Evolutionary conservation across 2,329 filamentous ascomycete genomes (phyloP).

Genomic region (Ophiostoma populinum): DNA sequence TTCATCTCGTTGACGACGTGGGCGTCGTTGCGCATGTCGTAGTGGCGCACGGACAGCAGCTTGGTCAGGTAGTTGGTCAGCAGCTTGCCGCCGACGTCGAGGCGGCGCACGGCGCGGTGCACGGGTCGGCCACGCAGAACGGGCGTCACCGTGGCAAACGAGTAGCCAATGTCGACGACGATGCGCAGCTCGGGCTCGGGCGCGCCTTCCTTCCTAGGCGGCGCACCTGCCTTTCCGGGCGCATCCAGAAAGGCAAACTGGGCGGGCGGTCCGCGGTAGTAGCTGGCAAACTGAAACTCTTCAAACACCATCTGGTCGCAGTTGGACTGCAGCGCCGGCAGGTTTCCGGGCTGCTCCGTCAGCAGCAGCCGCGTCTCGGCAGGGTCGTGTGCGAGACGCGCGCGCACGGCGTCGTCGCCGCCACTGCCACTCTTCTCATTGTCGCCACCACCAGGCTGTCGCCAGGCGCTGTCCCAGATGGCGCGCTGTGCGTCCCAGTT

Average conservation of each 20-base stretch:
- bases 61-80: conserved; percentile 87
- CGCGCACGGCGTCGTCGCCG: neutral
- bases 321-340: conserved; percentile 68
- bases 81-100: conserved; percentile 85
- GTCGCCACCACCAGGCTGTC: too few species aligned
- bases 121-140: conserved; percentile 65
- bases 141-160: conserved; percentile 79
- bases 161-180: conserved; percentile 82
- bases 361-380: conserved; percentile 69
- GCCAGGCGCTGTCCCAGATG: conserved; percentile 83
- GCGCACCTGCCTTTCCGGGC: neutral
- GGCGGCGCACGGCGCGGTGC: conserved; percentile 62
- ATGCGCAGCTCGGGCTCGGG: conserved; percentile 55
- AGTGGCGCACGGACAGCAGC: conserved; percentile 75
- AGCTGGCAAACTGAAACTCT: conserved; percentile 82
- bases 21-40: conserved; percentile 87
- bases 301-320: conserved; percentile 96
- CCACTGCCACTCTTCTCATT: neutral
- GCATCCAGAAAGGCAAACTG: conserved; percentile 61
- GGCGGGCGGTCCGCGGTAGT: conserved; percentile 57
- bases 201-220: neutral
- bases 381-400: conserved; percentile 52
- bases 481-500: conserved; percentile 95
- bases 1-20: conserved; percentile 95
- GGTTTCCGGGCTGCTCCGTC: conserved; percentile 69